phyloP scores from a whole-genome alignment of 352 stramenopile species.

The Phytopythium oedochilum region DNA sequence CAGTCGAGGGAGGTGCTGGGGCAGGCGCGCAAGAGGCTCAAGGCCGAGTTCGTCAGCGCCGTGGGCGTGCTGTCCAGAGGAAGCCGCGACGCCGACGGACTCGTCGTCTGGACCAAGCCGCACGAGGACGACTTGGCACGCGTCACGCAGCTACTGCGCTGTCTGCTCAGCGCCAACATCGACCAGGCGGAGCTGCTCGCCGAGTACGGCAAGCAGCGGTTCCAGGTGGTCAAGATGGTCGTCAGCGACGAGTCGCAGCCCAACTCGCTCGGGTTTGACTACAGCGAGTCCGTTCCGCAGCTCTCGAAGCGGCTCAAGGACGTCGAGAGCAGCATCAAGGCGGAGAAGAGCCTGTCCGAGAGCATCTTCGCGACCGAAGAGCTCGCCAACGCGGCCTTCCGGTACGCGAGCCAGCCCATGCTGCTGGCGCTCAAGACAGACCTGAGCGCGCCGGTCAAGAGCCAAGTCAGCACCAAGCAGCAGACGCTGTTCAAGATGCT shows the following conservation, averaged over 20 bases:
- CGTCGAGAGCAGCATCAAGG: conserved; percentile 48
- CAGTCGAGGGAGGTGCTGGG: conserved; percentile 54
- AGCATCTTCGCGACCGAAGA: conserved; percentile 61
- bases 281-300: conserved; percentile 20
- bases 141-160: conserved; percentile 53
- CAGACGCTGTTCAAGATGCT: conserved; percentile 55
- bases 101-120: conserved; percentile 31
- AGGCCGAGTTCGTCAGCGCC: conserved; percentile 64
- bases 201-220: conserved; percentile 69
- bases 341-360: conserved; percentile 46
- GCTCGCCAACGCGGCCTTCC: conserved; percentile 54
- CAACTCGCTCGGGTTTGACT: conserved; percentile 34
- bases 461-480: conserved; percentile 8
- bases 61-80: conserved; percentile 53
- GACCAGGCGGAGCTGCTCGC: conserved; percentile 44
- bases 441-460: conserved; percentile 13
- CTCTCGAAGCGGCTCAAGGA: conserved; percentile 36
- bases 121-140: conserved; percentile 51
- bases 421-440: conserved; percentile 53
- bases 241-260: conserved; percentile 24
- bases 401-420: conserved; percentile 40
- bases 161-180: conserved; percentile 48
- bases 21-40: conserved; percentile 61
- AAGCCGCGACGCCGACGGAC: conserved; percentile 20
- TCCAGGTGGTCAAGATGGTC: conserved; percentile 56